phyloP scores from a whole-genome alignment of 305 asterid species.

The Salvia sclarea region DNA sequence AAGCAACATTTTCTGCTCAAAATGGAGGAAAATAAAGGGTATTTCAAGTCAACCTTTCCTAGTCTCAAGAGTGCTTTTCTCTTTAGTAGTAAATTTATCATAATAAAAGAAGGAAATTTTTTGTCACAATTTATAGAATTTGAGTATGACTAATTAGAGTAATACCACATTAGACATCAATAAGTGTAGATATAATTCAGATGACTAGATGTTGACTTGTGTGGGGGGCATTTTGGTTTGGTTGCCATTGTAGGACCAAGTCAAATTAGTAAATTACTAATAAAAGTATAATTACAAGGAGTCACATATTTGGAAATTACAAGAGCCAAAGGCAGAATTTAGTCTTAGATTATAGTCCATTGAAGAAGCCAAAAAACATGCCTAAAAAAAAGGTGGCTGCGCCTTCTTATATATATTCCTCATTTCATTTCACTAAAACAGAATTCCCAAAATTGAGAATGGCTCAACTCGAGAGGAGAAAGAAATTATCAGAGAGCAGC shows the following conservation, averaged over 20 bases:
- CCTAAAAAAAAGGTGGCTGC: slow-evolving; percentile 31
- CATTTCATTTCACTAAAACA: slow-evolving; percentile 9
- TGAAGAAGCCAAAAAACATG: slow-evolving; percentile 40
- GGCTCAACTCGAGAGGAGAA: slow-evolving; percentile 59
- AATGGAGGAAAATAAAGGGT: too few relatives aligned
- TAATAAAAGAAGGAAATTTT: too few relatives aligned
- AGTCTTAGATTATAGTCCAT: slow-evolving; percentile 34
- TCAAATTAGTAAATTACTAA: slow-evolving; percentile 39
- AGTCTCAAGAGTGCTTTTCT: too few relatives aligned
- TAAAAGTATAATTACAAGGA: slow-evolving; percentile 15
- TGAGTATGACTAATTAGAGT: too few relatives aligned
- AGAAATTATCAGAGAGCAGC: slow-evolving; percentile 42
- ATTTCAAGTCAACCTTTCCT: too few relatives aligned
- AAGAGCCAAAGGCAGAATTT: slow-evolving; percentile 15
- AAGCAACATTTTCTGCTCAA: too few relatives aligned
- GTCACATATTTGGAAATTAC: slow-evolving; percentile 23
- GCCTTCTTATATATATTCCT: slow-evolving; percentile 24
- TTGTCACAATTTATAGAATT: too few relatives aligned
- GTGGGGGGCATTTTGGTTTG: too few relatives aligned
- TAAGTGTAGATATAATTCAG: too few relatives aligned
- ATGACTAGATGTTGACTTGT: too few relatives aligned
- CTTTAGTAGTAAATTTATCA: too few relatives aligned
- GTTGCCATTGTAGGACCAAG: background rate
- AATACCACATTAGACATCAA: too few relatives aligned
- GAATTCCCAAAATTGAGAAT: slow-evolving; percentile 31